Evolutionary conservation across 2,329 filamentous ascomycete genomes (phyloP), one percentile per base, ranked within the genome.

Genomic region (Penicillium crustosum): DNA sequence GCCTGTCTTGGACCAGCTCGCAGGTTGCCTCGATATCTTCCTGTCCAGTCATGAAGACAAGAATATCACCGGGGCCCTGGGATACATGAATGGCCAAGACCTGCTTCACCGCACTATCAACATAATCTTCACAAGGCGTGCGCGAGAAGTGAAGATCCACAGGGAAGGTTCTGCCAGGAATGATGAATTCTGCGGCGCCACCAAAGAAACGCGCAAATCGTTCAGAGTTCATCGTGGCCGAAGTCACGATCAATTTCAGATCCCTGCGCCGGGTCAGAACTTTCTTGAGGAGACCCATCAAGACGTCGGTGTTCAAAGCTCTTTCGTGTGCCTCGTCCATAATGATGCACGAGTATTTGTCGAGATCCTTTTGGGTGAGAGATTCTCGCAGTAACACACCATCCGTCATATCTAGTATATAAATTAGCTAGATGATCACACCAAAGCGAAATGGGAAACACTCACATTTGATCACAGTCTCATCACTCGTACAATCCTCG

Each of bases 311-410:
- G 70, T 99, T 97, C 49, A 99, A 78, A 1, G 94, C 93, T 73
- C 94, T 86, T 76, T 99, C 94, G 82, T 99, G 94, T 5, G 94
- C 95, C 79, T 99, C 94, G 72, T 99, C 94, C 94, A 99, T 99
- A 75, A 99, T 99, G 68, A 99, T 92, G 73, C 93, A 97, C 15
- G 93, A 96, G 73, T 99, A 99, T 63, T 91, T 90, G 74, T 97
- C 94, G 45, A 99, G 81, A 73, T 99, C 93, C 7, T 89, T 86
- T 74, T 97, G 93, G 59, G 92, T 93, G 12, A 99, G 82, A 6
- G 92, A 97, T 70, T 99, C 95, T 78, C 94, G 86, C 33, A 99
- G 83, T 44, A 99, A 79, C 23, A 99, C 91, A 79, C 94, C 94
- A 70, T 99, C 95, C 0, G 94, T 99, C 93, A 99, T 97, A 75